These are phyloP conservation scores for Venturia oleaginea DNA, from an alignment of 2,329 filamentous ascomycete species.

Conservation along the genomic window DNA sequence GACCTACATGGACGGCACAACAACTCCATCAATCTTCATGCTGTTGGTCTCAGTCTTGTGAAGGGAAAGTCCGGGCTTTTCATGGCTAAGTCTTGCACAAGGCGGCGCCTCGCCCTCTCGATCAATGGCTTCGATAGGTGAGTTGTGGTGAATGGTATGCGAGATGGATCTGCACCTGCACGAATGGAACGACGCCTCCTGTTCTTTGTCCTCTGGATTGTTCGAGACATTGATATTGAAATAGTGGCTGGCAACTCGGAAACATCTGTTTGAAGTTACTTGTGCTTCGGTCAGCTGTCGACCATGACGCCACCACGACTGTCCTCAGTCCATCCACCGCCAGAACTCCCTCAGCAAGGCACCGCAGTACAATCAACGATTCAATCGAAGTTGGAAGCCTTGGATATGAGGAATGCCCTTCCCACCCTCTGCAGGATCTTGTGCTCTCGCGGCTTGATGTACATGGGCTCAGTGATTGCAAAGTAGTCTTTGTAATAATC, in stretches of 20 bases:
- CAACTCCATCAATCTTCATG: neutral
- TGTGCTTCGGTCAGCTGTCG: no score
- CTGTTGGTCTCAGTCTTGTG: neutral
- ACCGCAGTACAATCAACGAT: neutral
- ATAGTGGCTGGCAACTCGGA: no score
- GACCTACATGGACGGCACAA: neutral
- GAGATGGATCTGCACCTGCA: neutral
- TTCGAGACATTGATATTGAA: no score
- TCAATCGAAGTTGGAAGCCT: neutral
- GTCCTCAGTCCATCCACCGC: no score
- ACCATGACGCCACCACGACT: no score
- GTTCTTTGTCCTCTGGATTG: no score
- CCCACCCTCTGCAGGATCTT: constrained; percentile 6
- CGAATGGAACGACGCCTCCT: neutral
- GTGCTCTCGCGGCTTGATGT: neutral
- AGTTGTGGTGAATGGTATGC: no score
- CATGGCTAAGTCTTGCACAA: neutral
- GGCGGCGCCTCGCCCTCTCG: neutral
- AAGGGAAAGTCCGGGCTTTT: neutral
- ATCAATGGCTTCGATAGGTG: no score
- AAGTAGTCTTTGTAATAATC: constrained; percentile 7
- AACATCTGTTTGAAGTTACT: no score
- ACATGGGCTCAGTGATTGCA: constrained; percentile 3
- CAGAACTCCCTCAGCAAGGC: neutral
- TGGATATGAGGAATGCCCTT: neutral